These are phyloP conservation scores for Beta vulgaris DNA, from an alignment of 148 eudicot species.

Conservation along the genomic window DNA sequence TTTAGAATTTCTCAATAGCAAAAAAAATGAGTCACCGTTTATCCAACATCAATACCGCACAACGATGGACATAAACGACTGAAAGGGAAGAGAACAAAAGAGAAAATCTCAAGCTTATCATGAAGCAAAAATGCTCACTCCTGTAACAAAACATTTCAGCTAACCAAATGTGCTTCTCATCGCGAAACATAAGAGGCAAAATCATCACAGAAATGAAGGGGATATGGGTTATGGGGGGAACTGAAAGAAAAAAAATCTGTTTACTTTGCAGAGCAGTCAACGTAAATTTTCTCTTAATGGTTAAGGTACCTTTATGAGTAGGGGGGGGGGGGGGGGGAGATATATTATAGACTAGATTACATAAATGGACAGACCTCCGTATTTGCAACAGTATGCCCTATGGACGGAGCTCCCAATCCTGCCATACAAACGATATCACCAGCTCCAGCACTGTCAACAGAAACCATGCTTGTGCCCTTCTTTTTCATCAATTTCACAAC, in stretches of 20 bases:
- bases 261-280: too few species aligned
- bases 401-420: conserved; percentile 79
- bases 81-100: not conserved
- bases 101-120: not conserved
- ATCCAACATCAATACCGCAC: not conserved
- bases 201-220: too few species aligned
- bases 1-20: not conserved
- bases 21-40: not conserved
- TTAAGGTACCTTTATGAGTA: too few species aligned
- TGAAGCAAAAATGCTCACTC: not conserved
- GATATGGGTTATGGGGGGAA: too few species aligned
- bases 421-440: conserved; percentile 97
- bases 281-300: too few species aligned
- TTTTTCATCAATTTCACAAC: conserved; percentile 86
- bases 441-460: conserved; percentile 89
- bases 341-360: not conserved
- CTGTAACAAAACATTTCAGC: not conserved
- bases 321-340: too few species aligned
- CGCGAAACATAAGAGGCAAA: too few species aligned
- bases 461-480: conserved; percentile 67
- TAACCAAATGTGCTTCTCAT: not conserved
- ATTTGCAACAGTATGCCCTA: conserved; percentile 89
- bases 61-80: not conserved
- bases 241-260: too few species aligned
- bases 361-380: conserved; percentile 51